Conservation (phyloP, 768 basidiomycete genomes). For the Collybia sp. region DNA sequence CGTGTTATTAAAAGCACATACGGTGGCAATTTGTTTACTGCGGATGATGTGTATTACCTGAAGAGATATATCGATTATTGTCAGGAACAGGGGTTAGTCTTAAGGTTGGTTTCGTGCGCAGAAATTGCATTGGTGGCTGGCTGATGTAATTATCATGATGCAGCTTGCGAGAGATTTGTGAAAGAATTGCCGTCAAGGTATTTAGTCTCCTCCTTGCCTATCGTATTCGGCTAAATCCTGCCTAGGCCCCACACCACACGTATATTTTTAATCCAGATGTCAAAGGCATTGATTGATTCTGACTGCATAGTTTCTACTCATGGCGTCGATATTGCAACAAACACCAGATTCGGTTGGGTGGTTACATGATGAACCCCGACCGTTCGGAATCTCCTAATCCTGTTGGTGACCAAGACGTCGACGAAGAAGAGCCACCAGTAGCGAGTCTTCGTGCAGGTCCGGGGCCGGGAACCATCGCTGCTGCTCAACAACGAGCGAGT, state of each 20-base stretch:
- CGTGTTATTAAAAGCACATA: slow-evolving; percentile 87
- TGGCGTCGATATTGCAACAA: slow-evolving; percentile 93
- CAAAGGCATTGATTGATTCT: slow-evolving; percentile 1
- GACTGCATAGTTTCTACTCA: slow-evolving; percentile 65
- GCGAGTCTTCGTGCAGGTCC: slow-evolving; percentile 22
- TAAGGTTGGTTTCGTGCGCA: slow-evolving; percentile 46
- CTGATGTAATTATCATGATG: slow-evolving; percentile 1
- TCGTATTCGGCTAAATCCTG: slow-evolving; percentile 3
- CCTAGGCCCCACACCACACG: slow-evolving; percentile 86
- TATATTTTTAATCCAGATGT: slow-evolving; percentile 26
- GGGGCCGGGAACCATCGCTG: slow-evolving; percentile 41
- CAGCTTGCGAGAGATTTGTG: slow-evolving; percentile 80
- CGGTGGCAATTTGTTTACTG: slow-evolving; percentile 83
- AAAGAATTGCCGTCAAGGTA: slow-evolving; percentile 81
- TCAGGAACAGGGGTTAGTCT: slow-evolving; percentile 79
- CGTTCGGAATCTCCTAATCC: slow-evolving; percentile 41
- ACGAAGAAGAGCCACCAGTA: slow-evolving; percentile 29
- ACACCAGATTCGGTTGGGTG: slow-evolving; percentile 85
- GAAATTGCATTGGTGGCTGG: neutral
- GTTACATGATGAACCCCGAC: slow-evolving; percentile 72
- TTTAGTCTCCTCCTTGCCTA: slow-evolving; percentile 1
- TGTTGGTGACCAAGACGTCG: slow-evolving; percentile 35
- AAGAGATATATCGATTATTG: slow-evolving; percentile 90
- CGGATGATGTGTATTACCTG: slow-evolving; percentile 78
- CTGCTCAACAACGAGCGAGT: slow-evolving; percentile 12